These are phyloP conservation scores for Colletotrichum sansevieriae DNA, from an alignment of 2,329 filamentous ascomycete genomes.

Conservation along the genomic window DNA sequence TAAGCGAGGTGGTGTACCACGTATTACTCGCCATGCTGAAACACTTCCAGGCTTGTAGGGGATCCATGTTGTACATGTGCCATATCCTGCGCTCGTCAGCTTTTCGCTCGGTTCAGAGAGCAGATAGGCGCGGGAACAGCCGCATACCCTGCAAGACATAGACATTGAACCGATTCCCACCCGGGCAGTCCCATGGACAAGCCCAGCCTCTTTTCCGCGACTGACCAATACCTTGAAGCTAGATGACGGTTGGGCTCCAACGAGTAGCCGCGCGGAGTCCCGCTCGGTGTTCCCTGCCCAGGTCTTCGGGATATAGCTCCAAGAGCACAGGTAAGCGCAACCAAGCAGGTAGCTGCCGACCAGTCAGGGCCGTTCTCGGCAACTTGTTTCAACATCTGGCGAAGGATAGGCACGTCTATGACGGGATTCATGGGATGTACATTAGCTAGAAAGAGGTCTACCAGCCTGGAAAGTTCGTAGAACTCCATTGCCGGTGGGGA, in stretches of 20 bases:
- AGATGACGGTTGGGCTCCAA: conserved; percentile 38
- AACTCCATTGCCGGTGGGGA: conserved; percentile 38
- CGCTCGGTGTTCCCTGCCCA: conserved; percentile 33
- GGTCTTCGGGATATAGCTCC: conserved; percentile 39
- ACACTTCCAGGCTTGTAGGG: conserved; percentile 41
- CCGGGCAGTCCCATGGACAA: conserved; percentile 39
- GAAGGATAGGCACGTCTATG: conserved; percentile 24
- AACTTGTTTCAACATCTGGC: conserved; percentile 38
- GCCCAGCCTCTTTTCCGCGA: conserved; percentile 40
- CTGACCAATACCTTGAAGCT: conserved; percentile 36
- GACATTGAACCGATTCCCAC: conserved; percentile 38
- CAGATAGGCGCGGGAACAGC: neutral
- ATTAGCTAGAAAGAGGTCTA: conserved; percentile 31
- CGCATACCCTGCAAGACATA: conserved; percentile 39
- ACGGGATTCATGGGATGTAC: conserved; percentile 39
- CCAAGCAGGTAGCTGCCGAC: conserved; percentile 39
- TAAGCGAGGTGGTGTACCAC: conserved; percentile 38
- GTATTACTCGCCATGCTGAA: conserved; percentile 40
- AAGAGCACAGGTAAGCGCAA: conserved; percentile 37
- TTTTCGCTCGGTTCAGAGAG: neutral
- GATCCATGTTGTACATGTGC: conserved; percentile 43
- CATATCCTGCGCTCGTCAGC: conserved; percentile 34
- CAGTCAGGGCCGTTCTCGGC: conserved; percentile 42
- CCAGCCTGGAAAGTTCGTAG: conserved; percentile 33
- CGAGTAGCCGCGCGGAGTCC: conserved; percentile 34